phyloP scores from a whole-genome alignment of 164 flowering plant genomes.

The Cinnamomum chago region DNA sequence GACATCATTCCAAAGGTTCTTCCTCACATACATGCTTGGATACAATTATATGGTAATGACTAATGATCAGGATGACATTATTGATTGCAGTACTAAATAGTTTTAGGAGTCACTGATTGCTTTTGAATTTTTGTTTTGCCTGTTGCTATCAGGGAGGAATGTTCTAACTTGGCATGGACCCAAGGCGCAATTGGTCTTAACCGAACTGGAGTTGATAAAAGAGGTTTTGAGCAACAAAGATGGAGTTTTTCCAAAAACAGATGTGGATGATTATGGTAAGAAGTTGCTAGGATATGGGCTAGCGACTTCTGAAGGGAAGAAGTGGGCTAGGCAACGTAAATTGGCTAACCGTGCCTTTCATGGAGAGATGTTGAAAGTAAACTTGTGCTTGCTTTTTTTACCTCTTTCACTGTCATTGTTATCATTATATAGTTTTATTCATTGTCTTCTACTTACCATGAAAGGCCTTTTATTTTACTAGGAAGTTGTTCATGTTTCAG shows the following conservation, averaged over 20 bases:
- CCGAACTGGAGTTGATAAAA: conserved; percentile 29
- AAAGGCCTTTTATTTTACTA: too few relatives aligned
- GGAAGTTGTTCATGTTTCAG: too few relatives aligned
- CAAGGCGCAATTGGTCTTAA: conserved; percentile 17
- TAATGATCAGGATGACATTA: neutral
- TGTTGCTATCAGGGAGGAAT: conserved; percentile 18
- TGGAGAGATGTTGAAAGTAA: conserved; percentile 37
- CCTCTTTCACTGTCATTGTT: neutral
- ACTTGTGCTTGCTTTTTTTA: neutral
- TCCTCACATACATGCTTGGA: conserved; percentile 26
- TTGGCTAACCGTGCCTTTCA: conserved; percentile 38
- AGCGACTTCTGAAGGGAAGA: conserved; percentile 27
- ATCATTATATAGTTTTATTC: too few relatives aligned
- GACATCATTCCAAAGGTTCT: conserved; percentile 18
- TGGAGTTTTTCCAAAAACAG: conserved; percentile 20
- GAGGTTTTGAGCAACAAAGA: conserved; percentile 28
- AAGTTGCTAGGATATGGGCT: conserved; percentile 40
- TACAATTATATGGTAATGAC: conserved; percentile 14
- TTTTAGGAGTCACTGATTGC: neutral
- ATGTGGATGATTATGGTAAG: conserved; percentile 7
- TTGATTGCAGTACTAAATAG: neutral
- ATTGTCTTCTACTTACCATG: too few relatives aligned
- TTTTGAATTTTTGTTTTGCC: neutral
- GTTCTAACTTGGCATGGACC: conserved; percentile 31
- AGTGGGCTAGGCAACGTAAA: conserved; percentile 27